phyloP scores from a whole-genome alignment of 805 yeast species.

The Clavispora carvajalis region DNA sequence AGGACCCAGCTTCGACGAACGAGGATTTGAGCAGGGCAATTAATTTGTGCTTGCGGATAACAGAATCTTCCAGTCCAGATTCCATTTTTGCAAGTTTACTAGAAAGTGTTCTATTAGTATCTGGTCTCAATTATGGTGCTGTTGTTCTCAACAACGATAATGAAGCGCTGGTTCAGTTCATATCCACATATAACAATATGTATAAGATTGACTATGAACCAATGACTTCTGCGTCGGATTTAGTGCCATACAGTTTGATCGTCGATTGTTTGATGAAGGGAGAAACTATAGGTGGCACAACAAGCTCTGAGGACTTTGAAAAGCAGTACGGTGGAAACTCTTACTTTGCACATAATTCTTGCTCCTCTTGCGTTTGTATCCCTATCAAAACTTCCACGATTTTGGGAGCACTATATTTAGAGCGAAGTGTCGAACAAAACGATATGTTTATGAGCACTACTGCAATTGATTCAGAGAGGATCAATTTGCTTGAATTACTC shows the following conservation, averaged over 20 bases:
- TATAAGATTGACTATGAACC: conserved; percentile 27
- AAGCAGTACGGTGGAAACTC: conserved; percentile 32
- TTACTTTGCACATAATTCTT: conserved; percentile 32
- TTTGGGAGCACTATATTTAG: conserved; percentile 44
- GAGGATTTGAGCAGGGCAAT: conserved; percentile 30
- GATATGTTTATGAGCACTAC: conserved; percentile 1
- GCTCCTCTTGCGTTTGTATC: conserved; percentile 36
- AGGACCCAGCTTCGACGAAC: not conserved
- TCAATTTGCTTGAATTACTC: conserved; percentile 38
- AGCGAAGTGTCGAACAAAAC: conserved; percentile 15
- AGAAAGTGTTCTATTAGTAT: conserved; percentile 32
- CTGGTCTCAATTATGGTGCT: conserved; percentile 32
- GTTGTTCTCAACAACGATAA: conserved; percentile 18
- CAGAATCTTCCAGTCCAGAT: conserved; percentile 38
- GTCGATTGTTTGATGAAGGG: conserved; percentile 36
- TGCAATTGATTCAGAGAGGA: conserved; percentile 26
- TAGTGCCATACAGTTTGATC: conserved; percentile 39
- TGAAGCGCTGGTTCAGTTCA: conserved; percentile 23
- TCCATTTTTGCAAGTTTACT: conserved; percentile 35
- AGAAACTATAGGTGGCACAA: conserved; percentile 28
- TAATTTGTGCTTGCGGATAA: conserved; percentile 44
- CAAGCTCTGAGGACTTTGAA: conserved; percentile 29
- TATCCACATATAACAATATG: conserved; percentile 23
- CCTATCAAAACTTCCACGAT: conserved; percentile 40
- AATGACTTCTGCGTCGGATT: conserved; percentile 33